Percentiles rank a stretch among this genome's conserved stretches.
phyloP scores from a whole-genome alignment of 116 monocot species.

The Phalaenopsis hybrid region DNA sequence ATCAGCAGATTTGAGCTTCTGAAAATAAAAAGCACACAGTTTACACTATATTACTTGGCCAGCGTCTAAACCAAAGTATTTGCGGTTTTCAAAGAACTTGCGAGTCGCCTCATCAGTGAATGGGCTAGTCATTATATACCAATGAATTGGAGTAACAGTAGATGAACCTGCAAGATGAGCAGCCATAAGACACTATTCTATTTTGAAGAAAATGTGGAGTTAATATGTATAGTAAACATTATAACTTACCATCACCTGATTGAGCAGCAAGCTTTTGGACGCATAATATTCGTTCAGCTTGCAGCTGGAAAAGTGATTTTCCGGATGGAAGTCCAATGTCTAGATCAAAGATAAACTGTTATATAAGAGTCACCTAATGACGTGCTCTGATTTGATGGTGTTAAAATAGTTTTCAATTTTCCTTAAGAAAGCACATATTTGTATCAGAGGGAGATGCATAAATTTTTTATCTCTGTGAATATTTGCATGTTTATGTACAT shows the following conservation, averaged over 20 bases:
- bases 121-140: conserved; percentile 99
- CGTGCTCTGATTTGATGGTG: neutral
- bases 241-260: conserved; percentile 56
- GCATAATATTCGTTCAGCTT: conserved; percentile 88
- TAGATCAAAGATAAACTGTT: conserved; percentile 20
- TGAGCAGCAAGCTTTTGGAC: conserved; percentile 91
- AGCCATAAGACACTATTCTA: conserved; percentile 4
- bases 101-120: conserved; percentile 86
- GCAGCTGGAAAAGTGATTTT: conserved; percentile 94
- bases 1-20: conserved; percentile 5
- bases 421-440: neutral
- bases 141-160: conserved; percentile 59
- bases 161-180: conserved; percentile 23
- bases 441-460: neutral
- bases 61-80: conserved; percentile 88
- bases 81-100: conserved; percentile 85
- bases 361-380: neutral
- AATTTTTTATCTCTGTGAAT: neutral
- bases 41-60: conserved; percentile 56
- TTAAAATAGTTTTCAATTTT: neutral
- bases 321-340: conserved; percentile 97
- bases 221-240: neutral
- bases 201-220: neutral
- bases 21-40: neutral
- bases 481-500: neutral